Evolutionary conservation across 176 grass and related monocot genomes (phyloP), one percentile per base, ranked within the genome.

Genomic region (Musa schizocarpa): DNA sequence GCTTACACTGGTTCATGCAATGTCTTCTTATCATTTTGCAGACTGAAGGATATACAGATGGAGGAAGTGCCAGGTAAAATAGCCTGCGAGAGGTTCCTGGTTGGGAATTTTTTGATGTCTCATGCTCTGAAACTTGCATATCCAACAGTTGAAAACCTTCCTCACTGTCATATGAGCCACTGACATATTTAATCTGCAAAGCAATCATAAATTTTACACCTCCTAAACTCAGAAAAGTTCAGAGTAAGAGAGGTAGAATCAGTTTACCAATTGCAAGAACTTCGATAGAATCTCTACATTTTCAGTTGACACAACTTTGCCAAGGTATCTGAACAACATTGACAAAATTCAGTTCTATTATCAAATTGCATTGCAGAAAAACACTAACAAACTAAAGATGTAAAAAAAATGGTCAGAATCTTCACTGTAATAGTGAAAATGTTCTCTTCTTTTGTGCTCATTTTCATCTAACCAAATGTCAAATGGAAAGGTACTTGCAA

Each of bases 1-100:
- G 50, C 52, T 75, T 95, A 95, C 96, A 87, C 85, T 87, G 78
- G 83, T 86, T 95, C 84, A 87, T 99, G 87, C 96, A 99, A 71
- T 99, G 88, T 79, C 26, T 82, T 79, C 83, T 89, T 74, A 99
- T 92, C 96, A 99, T 99, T 95, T 86, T 92, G 87, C 96, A 99
- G 12, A 99, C 96, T 43, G 91, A 88, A 88, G 96, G 96, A 81
- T 99, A 99, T 72, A 99, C 96, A 83, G 96, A 99, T 62, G 96
- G 96, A 88, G 96, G 96, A 85, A 99, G 68, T 81, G 96, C 96
- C 68, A 99, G 82, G 83, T 99, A 99, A 88, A 99, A 99, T 50
- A 99, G 88, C 65, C 96, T 99, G 77, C 96, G 91, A 86, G 89
- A 89, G 72, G 71, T 89, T 92, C 79, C 88, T 16, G 80, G 81